Base-by-base conservation (phyloP, 495 filamentous ascomycete genomes). In the Letharia lupina region DNA sequence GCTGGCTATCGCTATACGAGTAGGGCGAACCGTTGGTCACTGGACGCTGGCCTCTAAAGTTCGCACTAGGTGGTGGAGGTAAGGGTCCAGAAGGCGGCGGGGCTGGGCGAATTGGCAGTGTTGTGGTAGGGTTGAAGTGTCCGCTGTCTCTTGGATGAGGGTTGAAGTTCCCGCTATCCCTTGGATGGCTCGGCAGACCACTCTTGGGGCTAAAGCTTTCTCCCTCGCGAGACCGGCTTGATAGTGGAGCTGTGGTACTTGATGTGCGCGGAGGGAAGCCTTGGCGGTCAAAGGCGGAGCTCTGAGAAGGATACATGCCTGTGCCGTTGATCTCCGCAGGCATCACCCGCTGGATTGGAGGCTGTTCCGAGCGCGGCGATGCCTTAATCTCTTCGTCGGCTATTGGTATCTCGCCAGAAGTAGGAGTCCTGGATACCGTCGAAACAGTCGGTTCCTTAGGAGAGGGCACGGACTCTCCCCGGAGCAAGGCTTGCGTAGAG, bases 321-420 rank as follows among this genome's bases (percentile, higher is more conserved):
- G 42, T 60, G n/a, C 67, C 69, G 59, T 70, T 73, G n/a, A 66
- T 45, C 18, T 73, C 71, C 2, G 62, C 61, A 7, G 63, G 54
- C 35, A 52, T 59, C 42, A 44, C 62, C 9, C 65, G 70, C 35
- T 57, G 61, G 28, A 40, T 15, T 52, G 31, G 28, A 63, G 41
- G 56, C 66, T 64, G 64, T 41, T 58, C 57, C 50, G 56, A 41
- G 57, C 59, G 61, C 44, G 67, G 50, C 18, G 62, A 50, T 13
- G 68, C 42, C 45, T 69, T 65, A 28, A 78, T 76, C 59, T 79
- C 80, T 68, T 76, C 79, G 44, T 83, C 82, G 42, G 84, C 83
- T 68, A 89, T 81, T 15, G 86, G 84, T 63, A 90, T 87, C 66
- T 89, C 84, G 65, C 86, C 86, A 54, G 86, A 87, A 56, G 84